phyloP scores from a whole-genome alignment of 805 yeast genomes.

The Kregervanrija fluxuum region DNA sequence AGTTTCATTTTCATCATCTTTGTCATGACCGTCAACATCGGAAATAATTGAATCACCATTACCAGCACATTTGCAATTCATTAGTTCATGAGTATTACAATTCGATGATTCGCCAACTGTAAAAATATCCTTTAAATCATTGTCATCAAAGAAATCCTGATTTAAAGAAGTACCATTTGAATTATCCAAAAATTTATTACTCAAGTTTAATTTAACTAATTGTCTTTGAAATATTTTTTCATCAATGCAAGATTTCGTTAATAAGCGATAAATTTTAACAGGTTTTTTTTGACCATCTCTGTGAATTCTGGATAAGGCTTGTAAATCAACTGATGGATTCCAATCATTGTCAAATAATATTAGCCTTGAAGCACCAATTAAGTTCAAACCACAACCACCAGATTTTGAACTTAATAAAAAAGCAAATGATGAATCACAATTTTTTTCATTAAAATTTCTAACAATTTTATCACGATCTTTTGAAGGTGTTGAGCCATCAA shows the following conservation, averaged over 20 bases:
- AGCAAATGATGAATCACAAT: slow-evolving; percentile 38
- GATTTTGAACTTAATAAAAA: slow-evolving; percentile 82
- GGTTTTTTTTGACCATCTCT: slow-evolving; percentile 85
- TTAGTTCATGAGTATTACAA: slow-evolving; percentile 73
- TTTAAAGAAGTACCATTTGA: slow-evolving; percentile 31
- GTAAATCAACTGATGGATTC: slow-evolving; percentile 91
- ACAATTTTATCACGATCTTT: slow-evolving; percentile 61
- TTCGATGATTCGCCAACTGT: slow-evolving; percentile 41
- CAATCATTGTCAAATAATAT: slow-evolving; percentile 90
- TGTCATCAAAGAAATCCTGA: slow-evolving; percentile 60
- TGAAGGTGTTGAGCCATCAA: slow-evolving; percentile 82
- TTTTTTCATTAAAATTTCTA: slow-evolving; percentile 51
- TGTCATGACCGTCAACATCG: slow-evolving; percentile 14
- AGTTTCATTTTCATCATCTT: slow-evolving; percentile 4
- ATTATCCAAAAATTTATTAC: slow-evolving; percentile 58
- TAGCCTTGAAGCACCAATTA: slow-evolving; percentile 84
- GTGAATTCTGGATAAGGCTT: slow-evolving; percentile 93
- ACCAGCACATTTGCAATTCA: slow-evolving; percentile 58
- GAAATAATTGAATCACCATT: slow-evolving; percentile 30
- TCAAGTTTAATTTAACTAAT: slow-evolving; percentile 70
- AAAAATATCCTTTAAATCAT: slow-evolving; percentile 71
- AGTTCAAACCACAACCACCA: slow-evolving; percentile 89
- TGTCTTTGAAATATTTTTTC: slow-evolving; percentile 94
- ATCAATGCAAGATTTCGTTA: slow-evolving; percentile 87
- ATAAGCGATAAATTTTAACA: slow-evolving; percentile 71